These are phyloP conservation scores for Solanum sejunctum DNA, from an alignment of 257 asterid genomes.

Conservation along the genomic window DNA sequence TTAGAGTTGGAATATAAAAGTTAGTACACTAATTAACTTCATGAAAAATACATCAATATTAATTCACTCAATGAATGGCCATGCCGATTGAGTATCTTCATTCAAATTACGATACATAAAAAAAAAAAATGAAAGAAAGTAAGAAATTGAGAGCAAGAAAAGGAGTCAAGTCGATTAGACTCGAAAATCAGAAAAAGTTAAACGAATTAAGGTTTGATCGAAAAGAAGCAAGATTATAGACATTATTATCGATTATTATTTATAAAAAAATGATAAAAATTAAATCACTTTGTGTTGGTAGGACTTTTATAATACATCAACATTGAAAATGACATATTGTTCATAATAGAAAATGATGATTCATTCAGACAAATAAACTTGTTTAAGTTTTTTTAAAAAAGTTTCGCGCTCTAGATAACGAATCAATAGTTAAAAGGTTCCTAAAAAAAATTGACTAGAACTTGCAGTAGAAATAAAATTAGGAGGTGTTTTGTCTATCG, in stretches of 20 bases:
- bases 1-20: background rate
- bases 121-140: background rate
- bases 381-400: background rate
- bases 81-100: background rate
- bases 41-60: too few species aligned
- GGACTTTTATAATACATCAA: background rate
- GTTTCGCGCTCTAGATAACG: rapidly evolving
- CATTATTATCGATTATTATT: background rate
- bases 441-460: background rate
- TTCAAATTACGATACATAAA: background rate
- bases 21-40: background rate
- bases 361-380: background rate
- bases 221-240: background rate
- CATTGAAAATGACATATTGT: background rate
- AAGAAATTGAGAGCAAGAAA: background rate
- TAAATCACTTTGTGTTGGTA: background rate
- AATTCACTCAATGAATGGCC: background rate
- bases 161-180: background rate
- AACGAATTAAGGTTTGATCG: background rate
- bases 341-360: background rate
- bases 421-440: background rate
- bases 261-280: background rate
- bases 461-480: background rate
- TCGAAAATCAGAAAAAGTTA: background rate
- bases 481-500: background rate